Base-by-base conservation (phyloP, 306 rosid genomes). In the Delonix regia region DNA sequence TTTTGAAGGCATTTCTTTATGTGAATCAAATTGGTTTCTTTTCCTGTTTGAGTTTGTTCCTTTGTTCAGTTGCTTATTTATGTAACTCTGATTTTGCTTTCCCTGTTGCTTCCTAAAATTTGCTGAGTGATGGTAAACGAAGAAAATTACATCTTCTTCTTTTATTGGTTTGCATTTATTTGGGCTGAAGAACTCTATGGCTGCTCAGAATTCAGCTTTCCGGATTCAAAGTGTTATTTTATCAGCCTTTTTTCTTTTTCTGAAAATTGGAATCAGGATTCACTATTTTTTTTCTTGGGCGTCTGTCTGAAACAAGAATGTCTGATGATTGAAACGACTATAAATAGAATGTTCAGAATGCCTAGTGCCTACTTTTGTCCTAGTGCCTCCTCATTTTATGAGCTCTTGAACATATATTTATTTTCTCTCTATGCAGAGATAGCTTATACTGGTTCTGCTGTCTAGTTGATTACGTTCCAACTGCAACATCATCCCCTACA, bases 381-480 rank as follows among this genome's bases (percentile, higher is more conserved):
- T 24, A 24, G 69, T 42, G 18, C 12, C 18, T 65, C 21, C 5
- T 48, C 55, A 48, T 42, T 56, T 39, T n/a, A 33, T 24, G 66
- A 51, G 71, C 51, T 75, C 44, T 25, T 69, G 45, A 69, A 53
- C 72, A 24, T 71, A 38, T 21, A 56, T 44, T 81, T 61, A 30
- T 78, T n/a, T 66, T 71, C 36, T 74, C 6, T 24, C 77, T 61
- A 22, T 80, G 89, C 97, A 93, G 98, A 83, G 83, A 81, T 69
- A 44, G 78, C 65, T 74, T 83, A 69, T 78, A 61, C 49, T 38
- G 80, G 82, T 51, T 83, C 33, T 19, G 34, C 62, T 52, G 75
- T 81, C 53, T 86, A 39, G 78, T 57, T 67, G 78, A 89, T 83
- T 72, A 81, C 80, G 82, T 82, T 52, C 71, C 80, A 0, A 72